phyloP scores from a whole-genome alignment of 306 rosid species.

The Senna tora region DNA sequence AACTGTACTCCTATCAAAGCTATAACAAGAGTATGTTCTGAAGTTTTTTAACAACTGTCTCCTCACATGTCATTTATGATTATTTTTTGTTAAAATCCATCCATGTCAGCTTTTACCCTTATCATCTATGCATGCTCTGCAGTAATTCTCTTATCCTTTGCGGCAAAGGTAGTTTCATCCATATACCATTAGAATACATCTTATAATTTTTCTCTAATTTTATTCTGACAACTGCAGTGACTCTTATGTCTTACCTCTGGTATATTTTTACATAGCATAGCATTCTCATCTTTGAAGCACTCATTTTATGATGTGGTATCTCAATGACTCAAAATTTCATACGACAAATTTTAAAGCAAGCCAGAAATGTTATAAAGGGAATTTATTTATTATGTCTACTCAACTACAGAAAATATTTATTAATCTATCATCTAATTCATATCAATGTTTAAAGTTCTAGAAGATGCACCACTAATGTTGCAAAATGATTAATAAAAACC shows the following conservation, averaged over 20 bases:
- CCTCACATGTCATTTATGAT: neutral
- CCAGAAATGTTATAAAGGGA: conserved; percentile 1
- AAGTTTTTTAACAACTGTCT: neutral
- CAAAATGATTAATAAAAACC: conserved; percentile 4
- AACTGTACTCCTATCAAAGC: neutral
- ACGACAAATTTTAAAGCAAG: neutral
- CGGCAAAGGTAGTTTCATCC: neutral
- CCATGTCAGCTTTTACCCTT: neutral
- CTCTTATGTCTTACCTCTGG: neutral
- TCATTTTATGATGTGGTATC: neutral
- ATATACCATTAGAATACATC: neutral
- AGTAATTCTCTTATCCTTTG: neutral
- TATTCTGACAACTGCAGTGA: too few species aligned
- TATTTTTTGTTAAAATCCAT: too few species aligned
- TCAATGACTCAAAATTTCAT: neutral
- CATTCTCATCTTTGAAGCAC: neutral
- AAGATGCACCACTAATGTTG: neutral
- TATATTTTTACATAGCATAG: neutral
- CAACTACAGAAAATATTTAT: conserved; percentile 9
- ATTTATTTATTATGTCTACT: neutral
- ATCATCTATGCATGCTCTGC: neutral
- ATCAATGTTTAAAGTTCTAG: neutral
- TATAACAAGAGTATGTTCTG: neutral
- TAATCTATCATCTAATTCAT: neutral
- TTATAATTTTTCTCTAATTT: neutral